phyloP scores from a whole-genome alignment of 345 rosid genomes.

The Odontarrhena argentea region DNA sequence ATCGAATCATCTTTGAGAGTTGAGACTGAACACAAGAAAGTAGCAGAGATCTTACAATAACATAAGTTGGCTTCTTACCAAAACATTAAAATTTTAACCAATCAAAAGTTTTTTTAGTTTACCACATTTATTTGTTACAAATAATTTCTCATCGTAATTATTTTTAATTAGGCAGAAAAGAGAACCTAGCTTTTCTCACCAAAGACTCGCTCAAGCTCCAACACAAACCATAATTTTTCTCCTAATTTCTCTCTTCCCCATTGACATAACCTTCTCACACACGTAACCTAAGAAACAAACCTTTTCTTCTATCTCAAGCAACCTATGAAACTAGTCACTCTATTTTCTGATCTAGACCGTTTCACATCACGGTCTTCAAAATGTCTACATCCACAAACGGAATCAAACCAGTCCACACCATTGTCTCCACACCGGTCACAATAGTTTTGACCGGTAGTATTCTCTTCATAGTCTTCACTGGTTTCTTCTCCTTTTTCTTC shows the following conservation, averaged over 20 bases:
- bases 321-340: constrained; percentile 27
- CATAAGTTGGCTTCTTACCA: too few relatives aligned
- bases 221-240: constrained; percentile 27
- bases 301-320: constrained; percentile 34
- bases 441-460: constrained; percentile 57
- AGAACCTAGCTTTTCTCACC: constrained; percentile 32
- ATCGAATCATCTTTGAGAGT: neutral
- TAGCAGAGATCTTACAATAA: too few relatives aligned
- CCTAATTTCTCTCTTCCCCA: constrained; percentile 38
- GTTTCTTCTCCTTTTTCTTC: constrained; percentile 60
- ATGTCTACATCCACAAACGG: constrained; percentile 29
- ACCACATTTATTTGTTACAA: neutral
- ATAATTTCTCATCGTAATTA: neutral
- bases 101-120: neutral
- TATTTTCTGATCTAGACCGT: constrained; percentile 23
- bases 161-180: neutral
- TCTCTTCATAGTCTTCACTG: constrained; percentile 56
- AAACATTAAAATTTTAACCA: neutral
- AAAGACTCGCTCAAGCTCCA: constrained; percentile 33
- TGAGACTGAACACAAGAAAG: neutral
- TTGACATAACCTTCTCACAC: constrained; percentile 27
- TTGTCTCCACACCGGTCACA: constrained; percentile 50
- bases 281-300: constrained; percentile 14
- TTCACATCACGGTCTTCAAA: constrained; percentile 36
- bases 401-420: constrained; percentile 24